phyloP scores from a whole-genome alignment of 2,329 filamentous ascomycete species.

The Monilinia polystroma region DNA sequence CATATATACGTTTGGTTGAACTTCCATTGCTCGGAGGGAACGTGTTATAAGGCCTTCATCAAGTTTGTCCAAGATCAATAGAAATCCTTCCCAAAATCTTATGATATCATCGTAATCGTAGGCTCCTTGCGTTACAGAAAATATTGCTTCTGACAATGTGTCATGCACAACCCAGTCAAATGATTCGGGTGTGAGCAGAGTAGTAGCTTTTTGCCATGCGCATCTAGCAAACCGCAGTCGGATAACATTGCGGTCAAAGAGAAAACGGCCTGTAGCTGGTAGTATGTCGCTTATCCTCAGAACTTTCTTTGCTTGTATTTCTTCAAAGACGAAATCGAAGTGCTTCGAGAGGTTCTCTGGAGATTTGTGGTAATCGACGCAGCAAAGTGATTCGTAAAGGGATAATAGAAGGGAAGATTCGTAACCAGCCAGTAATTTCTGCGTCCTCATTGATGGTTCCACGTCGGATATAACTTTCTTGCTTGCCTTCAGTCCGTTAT shows the following conservation, averaged over 20 bases:
- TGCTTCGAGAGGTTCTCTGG: conserved; percentile 34
- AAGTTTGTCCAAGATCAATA: conserved; percentile 70
- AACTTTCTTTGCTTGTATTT: conserved; percentile 75
- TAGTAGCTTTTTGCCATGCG: conserved; percentile 64
- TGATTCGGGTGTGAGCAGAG: conserved; percentile 62
- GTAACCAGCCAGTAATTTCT: conserved; percentile 39
- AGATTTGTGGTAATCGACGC: conserved; percentile 68
- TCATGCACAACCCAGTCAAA: conserved; percentile 87
- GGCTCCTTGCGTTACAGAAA: conserved; percentile 56
- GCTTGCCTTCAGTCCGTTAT: conserved; percentile 57
- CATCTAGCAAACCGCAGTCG: conserved; percentile 65
- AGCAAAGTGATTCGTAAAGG: conserved; percentile 86
- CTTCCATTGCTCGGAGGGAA: conserved; percentile 74
- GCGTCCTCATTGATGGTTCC: conserved; percentile 34
- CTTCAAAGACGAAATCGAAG: conserved; percentile 81
- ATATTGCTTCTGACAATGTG: conserved; percentile 66
- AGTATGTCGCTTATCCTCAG: conserved; percentile 73
- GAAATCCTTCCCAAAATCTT: conserved; percentile 76
- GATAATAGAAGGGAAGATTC: conserved; percentile 67
- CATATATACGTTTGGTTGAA: conserved; percentile 70
- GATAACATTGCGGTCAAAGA: conserved; percentile 69
- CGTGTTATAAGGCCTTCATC: conserved; percentile 73
- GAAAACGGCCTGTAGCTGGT: conserved; percentile 79
- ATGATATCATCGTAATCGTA: conserved; percentile 54
- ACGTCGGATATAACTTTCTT: conserved; percentile 49